These are phyloP conservation scores for Adansonia madagascariensis DNA, from an alignment of 441 rosid species.

Conservation along the genomic window DNA sequence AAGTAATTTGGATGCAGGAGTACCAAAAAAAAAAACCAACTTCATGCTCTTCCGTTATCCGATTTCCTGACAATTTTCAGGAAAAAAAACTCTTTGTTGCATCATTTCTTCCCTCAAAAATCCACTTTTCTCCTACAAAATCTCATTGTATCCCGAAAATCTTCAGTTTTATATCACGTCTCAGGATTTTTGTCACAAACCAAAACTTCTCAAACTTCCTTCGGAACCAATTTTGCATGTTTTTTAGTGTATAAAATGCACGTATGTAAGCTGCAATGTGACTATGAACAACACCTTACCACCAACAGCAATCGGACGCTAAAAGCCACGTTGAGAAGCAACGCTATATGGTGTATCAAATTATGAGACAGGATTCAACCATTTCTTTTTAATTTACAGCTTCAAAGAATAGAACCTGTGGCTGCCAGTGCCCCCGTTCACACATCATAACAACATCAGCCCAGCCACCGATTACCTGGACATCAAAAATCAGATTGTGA, in stretches of 20 bases:
- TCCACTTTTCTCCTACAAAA: constrained; percentile 36
- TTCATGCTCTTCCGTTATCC: constrained; percentile 34
- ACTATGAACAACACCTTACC: constrained; percentile 30
- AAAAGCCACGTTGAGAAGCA: constrained; percentile 16
- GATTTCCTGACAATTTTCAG: constrained; percentile 23
- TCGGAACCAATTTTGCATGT: constrained; percentile 27
- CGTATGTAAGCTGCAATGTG: constrained; percentile 32
- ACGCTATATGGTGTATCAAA: constrained; percentile 33
- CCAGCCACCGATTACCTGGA: constrained; percentile 88
- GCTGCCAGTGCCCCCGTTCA: constrained; percentile 85
- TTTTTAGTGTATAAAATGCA: constrained; percentile 30
- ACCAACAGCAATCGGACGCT: constrained; percentile 27
- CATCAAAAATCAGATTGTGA: constrained; percentile 28
- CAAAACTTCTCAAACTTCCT: constrained; percentile 30
- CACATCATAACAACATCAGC: constrained; percentile 74
- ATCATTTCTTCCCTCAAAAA: constrained; percentile 31
- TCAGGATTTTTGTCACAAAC: constrained; percentile 31
- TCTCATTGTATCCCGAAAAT: constrained; percentile 26
- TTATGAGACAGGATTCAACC: constrained; percentile 27
- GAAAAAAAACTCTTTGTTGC: constrained; percentile 28
- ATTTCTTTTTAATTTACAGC: constrained; percentile 55
- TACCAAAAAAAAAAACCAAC: constrained; percentile 19
- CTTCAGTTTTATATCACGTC: constrained; percentile 24
- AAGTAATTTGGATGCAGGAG: constrained; percentile 23
- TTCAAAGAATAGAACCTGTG: constrained; percentile 92